Evolutionary conservation across 2,329 filamentous ascomycete species (phyloP), one percentile per base, ranked within the genome.

Genomic region (Fusarium sp.): DNA sequence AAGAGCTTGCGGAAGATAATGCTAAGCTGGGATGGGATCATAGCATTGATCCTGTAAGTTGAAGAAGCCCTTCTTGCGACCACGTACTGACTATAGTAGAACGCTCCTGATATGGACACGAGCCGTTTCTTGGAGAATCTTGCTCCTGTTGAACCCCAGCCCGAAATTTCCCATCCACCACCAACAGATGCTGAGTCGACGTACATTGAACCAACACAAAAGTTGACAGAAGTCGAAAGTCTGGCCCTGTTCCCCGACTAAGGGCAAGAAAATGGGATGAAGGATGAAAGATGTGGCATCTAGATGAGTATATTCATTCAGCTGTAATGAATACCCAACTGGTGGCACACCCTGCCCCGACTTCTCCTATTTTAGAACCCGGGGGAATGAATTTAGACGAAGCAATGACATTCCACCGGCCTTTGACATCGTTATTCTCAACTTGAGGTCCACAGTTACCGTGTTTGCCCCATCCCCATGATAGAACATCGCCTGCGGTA

Each of bases 381-480:
- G 85, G 79, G 21, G 86, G 85, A 42, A 90, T 82, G 77, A 86
- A 86, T 72, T 85, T 86, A 58, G 85, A 84, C 49, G 90, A 87
- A 27, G 87, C 86, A 77, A 97, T 88, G 65, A 89, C 83, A 78
- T 92, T 94, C 85, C 88, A 93, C 66, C 85, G 86, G 15, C 88
- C 91, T 72, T 91, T 92, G 49, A 94, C 90, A 80, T 93, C 89
- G 55, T 89, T 90, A 69, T 87, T 84, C 23, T 86, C 83, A 69
- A 90, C 89, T 18, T 87, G 84, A 39, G 90, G 88, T 7, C 96
- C 96, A 80, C 96, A 99, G 80, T 99, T 99, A 4, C 96, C 96
- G 82, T 99, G 96, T 82, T 98, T 95, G 4, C 94, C 95, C 96
- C 96, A 99, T 25, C 96, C 96, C 94, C 95, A 98, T 4, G 93